phyloP scores from a whole-genome alignment of 805 yeast genomes.

The Ogataea saltuana region DNA sequence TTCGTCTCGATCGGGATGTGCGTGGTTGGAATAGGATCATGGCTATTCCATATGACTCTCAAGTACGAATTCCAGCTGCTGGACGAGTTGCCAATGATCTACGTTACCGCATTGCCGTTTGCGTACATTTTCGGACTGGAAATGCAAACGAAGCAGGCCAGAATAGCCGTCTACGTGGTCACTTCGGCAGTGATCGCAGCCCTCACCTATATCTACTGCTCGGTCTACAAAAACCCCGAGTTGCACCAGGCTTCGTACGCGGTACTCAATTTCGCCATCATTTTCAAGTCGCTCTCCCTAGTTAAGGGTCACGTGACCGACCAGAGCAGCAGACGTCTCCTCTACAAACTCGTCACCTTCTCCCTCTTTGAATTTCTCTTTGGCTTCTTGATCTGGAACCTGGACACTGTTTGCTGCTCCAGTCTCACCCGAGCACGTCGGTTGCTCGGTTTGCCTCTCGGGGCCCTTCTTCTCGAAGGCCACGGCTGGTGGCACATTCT shows the following conservation, averaged over 20 bases:
- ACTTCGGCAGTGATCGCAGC: conserved; percentile 18
- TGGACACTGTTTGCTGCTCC: conserved; percentile 78
- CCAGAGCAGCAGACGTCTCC: conserved; percentile 42
- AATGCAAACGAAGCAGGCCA: conserved; percentile 5
- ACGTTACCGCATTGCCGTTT: conserved; percentile 90
- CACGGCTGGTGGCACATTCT: conserved; percentile 96
- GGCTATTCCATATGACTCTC: conserved; percentile 95
- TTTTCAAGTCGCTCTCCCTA: conserved; percentile 54
- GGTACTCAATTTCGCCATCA: conserved; percentile 63
- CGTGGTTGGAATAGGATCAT: conserved; percentile 86
- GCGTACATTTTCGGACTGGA: conserved; percentile 34
- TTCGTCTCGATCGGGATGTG: conserved; percentile 74
- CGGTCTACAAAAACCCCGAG: conserved; percentile 63
- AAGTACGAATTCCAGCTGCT: conserved; percentile 80
- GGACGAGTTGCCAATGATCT: conserved; percentile 95
- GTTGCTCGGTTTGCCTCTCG: conserved; percentile 74
- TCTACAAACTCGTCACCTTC: conserved; percentile 54
- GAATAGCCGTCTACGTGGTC: conserved; percentile 16
- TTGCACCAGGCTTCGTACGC: conserved; percentile 86
- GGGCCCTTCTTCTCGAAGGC: conserved; percentile 71
- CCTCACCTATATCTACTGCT: conserved; percentile 51
- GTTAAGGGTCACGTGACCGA: conserved; percentile 56
- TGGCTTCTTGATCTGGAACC: conserved; percentile 82
- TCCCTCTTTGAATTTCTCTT: conserved; percentile 64
- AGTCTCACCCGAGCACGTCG: conserved; percentile 60